phyloP scores from a whole-genome alignment of 768 basidiomycete genomes.

The Leucocoprinus leucothites region DNA sequence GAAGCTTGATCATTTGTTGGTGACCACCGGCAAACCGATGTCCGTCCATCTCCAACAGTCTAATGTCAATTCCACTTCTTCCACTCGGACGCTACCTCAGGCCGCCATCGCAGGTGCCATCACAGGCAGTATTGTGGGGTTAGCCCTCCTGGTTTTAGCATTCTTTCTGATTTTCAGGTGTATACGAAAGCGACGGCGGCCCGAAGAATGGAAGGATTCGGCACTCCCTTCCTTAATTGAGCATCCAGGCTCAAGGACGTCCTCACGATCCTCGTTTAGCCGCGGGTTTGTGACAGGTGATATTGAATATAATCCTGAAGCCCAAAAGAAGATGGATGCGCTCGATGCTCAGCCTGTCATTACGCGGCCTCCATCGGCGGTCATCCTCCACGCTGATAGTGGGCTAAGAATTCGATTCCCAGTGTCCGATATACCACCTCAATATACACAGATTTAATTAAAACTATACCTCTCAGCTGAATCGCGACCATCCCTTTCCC shows the following conservation, averaged over 20 bases:
- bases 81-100: neutral
- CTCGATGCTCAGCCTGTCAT: neutral
- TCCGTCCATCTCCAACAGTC: neutral
- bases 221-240: neutral
- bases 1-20: neutral
- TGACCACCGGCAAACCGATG: neutral
- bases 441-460: constrained; percentile 4
- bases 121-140: neutral
- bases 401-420: neutral
- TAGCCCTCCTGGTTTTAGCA: neutral
- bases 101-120: neutral
- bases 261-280: constrained; percentile 8
- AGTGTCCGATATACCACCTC: neutral
- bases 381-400: constrained; percentile 7
- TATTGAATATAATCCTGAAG: constrained; percentile 9
- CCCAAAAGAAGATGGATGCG: constrained; percentile 6
- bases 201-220: constrained; percentile 5
- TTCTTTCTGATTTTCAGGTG: neutral
- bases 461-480: too few relatives aligned
- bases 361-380: neutral
- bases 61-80: neutral
- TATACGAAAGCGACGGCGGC: neutral
- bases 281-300: constrained; percentile 10
- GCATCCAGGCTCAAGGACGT: neutral
- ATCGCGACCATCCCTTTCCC: neutral